These are phyloP conservation scores for Plasmodium vinckei DNA, from an alignment of 169 alveolate genomes.

Conservation along the genomic window DNA sequence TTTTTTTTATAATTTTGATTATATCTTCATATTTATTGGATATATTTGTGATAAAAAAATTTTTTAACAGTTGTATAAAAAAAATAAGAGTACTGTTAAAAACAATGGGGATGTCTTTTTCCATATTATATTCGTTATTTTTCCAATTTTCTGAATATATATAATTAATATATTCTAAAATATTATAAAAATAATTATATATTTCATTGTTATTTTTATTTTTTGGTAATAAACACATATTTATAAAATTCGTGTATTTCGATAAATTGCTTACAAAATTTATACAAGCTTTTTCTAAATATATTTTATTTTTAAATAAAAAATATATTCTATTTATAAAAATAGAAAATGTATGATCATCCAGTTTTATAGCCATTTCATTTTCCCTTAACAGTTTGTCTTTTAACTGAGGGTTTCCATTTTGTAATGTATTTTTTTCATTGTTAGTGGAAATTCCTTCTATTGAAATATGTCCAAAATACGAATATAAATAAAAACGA, in stretches of 20 bases:
- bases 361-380: conserved; percentile 9
- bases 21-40: too few species aligned
- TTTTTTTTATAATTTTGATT: not conserved
- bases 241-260: conserved; percentile 24
- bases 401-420: not conserved
- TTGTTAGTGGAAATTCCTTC: not conserved
- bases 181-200: too few species aligned
- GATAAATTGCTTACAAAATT: conserved; percentile 25
- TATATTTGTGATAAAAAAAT: not conserved
- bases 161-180: not conserved
- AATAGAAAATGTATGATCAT: conserved; percentile 4
- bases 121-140: not conserved
- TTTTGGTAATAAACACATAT: too few species aligned
- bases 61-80: conserved; percentile 24
- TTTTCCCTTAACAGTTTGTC: conserved; percentile 18
- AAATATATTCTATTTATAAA: too few species aligned
- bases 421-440: not conserved
- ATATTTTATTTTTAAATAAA: not conserved
- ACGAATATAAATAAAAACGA: conserved; percentile 22
- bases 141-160: conserved; percentile 4
- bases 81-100: conserved; percentile 16
- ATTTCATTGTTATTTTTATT: too few species aligned
- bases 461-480: not conserved
- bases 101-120: conserved; percentile 1
- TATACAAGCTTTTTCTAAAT: conserved; percentile 21